Evolutionary conservation across 768 basidiomycete species (phyloP), one percentile per base, ranked within the genome.

Genomic region (Strobilomyces confusus): DNA sequence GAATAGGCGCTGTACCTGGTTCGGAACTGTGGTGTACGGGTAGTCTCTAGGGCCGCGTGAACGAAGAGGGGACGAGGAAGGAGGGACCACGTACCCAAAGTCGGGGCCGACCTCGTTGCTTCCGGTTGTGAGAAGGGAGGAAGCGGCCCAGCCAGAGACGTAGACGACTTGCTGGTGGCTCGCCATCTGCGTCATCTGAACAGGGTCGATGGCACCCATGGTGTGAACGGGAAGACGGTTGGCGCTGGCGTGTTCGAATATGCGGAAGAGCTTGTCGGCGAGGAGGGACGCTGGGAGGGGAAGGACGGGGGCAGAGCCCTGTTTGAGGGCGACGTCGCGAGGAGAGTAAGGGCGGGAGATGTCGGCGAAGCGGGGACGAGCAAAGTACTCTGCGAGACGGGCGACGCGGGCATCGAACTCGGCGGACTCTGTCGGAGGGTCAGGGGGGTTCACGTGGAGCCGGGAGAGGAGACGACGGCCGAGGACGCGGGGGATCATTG

Each of bases 131-230:
- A 95, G 74, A 44, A 93, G 77, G 59, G 89, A 92, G 41, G 87
- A 89, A 23, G 84, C 79, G 14, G 90, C 92, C 93, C 93, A 95
- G 11, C 95, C 94, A 46, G 88, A 90, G n/a, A 98, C 75, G 62
- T 98, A 98, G 3, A 93, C 81, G 32, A 88, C 84, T 65, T 97
- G 88, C 63, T 91, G 88, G 62, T 89, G 80, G 48, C 74, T 75
- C 9, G 91, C 94, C 89, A 92, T 92, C 72, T 97, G 93, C 0
- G 91, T 93, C 88, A 94, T 91, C 72, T 92, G 93, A 14, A 94
- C 81, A 0, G 93, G 92, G 67, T 97, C 95, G 56, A 97, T 87
- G 5, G 91, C 92, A 37, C 93, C 93, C 82, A 95, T 86, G 2
- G 94, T 95, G 62, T 92, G 89, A 13, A 95, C 80, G 0, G 93